Conservation (phyloP, 2,329 filamentous ascomycete species). For the Parafenestella ontariensis region DNA sequence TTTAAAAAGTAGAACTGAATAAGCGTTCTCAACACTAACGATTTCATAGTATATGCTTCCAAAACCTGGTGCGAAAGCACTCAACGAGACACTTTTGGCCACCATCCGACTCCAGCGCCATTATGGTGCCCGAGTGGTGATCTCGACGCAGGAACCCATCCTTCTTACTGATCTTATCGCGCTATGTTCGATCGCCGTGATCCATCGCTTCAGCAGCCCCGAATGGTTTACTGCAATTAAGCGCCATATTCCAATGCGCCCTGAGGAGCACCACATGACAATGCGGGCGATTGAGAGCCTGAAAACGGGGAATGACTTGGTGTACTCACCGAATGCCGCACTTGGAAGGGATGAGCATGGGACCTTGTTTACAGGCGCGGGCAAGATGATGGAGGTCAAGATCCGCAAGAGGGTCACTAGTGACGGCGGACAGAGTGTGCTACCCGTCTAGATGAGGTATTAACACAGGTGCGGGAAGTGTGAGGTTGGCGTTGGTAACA, state of each 20-base stretch:
- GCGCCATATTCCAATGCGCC: slow-evolving; percentile 44
- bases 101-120: too few relatives aligned
- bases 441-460: slow-evolving; percentile 68
- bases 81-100: too few relatives aligned
- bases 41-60: slow-evolving; percentile 66
- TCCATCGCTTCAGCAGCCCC: not conserved
- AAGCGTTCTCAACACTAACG: not conserved
- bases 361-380: slow-evolving; percentile 12
- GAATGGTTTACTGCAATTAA: not conserved
- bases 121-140: too few relatives aligned
- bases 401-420: slow-evolving; percentile 38
- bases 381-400: slow-evolving; percentile 20
- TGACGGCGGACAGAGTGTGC: slow-evolving; percentile 61
- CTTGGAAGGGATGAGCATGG: slow-evolving; percentile 32
- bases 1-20: too few relatives aligned
- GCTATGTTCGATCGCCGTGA: not conserved
- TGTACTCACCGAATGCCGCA: slow-evolving; percentile 58
- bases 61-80: slow-evolving; percentile 44
- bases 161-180: too few relatives aligned
- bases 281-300: slow-evolving; percentile 59
- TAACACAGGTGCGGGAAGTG: too few relatives aligned
- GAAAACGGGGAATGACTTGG: slow-evolving; percentile 56
- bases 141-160: too few relatives aligned
- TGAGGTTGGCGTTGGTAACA: too few relatives aligned
- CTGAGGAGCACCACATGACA: slow-evolving; percentile 31